These are phyloP conservation scores for Rosa rugosa DNA, from an alignment of 306 rosid genomes.

Conservation along the genomic window DNA sequence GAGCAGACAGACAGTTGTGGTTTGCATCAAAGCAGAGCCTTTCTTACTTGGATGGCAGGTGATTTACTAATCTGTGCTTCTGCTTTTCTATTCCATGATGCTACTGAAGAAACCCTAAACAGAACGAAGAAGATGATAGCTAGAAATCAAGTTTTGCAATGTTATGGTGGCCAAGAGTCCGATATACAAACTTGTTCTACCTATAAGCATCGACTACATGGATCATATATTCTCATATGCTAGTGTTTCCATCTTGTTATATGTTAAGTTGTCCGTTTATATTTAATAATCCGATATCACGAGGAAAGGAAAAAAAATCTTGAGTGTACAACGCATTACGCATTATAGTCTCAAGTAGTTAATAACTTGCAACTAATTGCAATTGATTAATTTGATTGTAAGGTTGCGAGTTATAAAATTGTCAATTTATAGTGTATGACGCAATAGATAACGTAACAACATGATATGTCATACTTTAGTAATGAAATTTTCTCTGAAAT, in stretches of 20 bases:
- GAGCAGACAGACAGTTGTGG: conserved; percentile 84
- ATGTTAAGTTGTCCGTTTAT: neutral
- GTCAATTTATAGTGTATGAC: neutral
- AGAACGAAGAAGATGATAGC: neutral
- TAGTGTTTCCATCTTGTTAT: neutral
- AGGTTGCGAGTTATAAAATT: neutral
- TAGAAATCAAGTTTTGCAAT: neutral
- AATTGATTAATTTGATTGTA: neutral
- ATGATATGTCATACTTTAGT: no score
- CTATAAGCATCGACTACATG: neutral
- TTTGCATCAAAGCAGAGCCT: conserved; percentile 98
- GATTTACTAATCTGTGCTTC: neutral
- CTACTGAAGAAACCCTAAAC: neutral
- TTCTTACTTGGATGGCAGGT: conserved; percentile 98
- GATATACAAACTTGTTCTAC: neutral
- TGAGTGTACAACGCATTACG: neutral
- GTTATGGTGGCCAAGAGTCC: neutral
- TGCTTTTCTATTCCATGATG: neutral
- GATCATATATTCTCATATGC: neutral
- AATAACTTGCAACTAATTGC: neutral
- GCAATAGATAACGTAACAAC: no score
- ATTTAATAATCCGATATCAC: neutral
- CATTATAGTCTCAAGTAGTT: no score
- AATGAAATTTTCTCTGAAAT: neutral
- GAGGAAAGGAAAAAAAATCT: neutral